phyloP scores from a whole-genome alignment of 345 rosid genomes.

The Camelina hispida region DNA sequence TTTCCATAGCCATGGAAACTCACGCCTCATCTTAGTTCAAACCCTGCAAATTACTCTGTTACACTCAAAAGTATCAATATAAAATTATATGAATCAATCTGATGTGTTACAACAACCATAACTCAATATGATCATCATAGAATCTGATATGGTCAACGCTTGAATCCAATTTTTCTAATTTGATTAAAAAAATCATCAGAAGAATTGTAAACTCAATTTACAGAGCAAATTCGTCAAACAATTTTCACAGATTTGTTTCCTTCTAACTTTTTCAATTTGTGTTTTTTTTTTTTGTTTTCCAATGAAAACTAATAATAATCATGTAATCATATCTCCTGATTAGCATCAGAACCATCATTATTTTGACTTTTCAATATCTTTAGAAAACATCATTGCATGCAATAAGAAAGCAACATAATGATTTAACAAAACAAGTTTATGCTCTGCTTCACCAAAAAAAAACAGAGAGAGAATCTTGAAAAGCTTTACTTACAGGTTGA shows the following conservation, averaged over 20 bases:
- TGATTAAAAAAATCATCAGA: not conserved
- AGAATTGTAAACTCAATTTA: slow-evolving; percentile 11
- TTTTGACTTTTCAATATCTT: slow-evolving; percentile 10
- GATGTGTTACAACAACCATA: not conserved
- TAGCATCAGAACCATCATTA: slow-evolving; percentile 4
- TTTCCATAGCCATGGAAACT: slow-evolving; percentile 49
- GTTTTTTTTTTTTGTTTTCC: not conserved
- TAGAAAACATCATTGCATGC: slow-evolving; percentile 44
- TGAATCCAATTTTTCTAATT: not conserved
- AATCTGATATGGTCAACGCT: slow-evolving; percentile 19
- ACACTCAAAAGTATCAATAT: slow-evolving; percentile 7
- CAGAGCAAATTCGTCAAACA: slow-evolving; percentile 8
- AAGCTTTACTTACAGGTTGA: slow-evolving; percentile 29
- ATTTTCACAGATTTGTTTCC: too few relatives aligned
- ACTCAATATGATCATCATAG: not conserved
- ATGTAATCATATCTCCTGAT: slow-evolving; percentile 17
- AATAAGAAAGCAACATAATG: slow-evolving; percentile 9
- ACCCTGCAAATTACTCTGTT: not conserved
- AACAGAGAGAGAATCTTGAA: not conserved
- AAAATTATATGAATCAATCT: not conserved
- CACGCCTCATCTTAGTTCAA: slow-evolving; percentile 53
- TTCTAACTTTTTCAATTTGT: too few relatives aligned
- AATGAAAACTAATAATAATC: too few relatives aligned
- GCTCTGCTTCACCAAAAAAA: slow-evolving; percentile 28
- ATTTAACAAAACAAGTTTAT: not conserved